phyloP scores from a whole-genome alignment of 31 red algal genomes.

The Endocladia muricata region DNA sequence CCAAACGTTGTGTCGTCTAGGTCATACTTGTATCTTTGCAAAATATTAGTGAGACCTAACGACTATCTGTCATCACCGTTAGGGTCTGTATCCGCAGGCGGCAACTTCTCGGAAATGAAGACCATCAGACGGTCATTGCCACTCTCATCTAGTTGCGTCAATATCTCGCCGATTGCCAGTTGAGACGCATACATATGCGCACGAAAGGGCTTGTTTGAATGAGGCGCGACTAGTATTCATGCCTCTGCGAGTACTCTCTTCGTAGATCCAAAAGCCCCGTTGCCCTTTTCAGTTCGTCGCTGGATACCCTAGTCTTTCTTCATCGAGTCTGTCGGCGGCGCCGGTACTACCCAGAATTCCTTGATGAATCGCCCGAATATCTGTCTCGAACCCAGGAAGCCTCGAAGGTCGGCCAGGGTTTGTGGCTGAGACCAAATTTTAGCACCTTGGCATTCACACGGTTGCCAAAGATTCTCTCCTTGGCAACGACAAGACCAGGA shows the following conservation, averaged over 20 bases:
- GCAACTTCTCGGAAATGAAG: slow-evolving; percentile 1
- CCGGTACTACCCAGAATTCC: neutral
- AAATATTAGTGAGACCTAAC: slow-evolving; percentile 8
- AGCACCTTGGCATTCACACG: neutral
- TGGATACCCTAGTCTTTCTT: slow-evolving; percentile 7
- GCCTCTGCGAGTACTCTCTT: neutral
- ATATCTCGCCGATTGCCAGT: neutral
- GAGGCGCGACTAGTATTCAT: slow-evolving; percentile 4
- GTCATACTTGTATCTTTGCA: neutral
- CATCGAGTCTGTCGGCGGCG: slow-evolving; percentile 16
- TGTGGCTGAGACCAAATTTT: slow-evolving; percentile 16
- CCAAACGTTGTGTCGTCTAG: neutral
- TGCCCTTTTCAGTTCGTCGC: neutral
- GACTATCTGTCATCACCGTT: slow-evolving; percentile 6
- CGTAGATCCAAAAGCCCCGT: neutral
- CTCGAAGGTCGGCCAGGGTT: slow-evolving; percentile 22
- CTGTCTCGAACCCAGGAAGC: slow-evolving; percentile 5
- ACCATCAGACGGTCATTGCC: neutral
- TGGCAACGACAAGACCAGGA: neutral
- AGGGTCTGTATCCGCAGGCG: neutral
- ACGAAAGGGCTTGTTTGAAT: slow-evolving; percentile 12
- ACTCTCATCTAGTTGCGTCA: slow-evolving; percentile 14
- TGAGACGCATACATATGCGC: slow-evolving; percentile 7
- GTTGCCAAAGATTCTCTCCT: neutral
- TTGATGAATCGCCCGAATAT: slow-evolving; percentile 20